Base-by-base conservation (phyloP, 768 basidiomycete genomes). In the Tylopilus rubrobrunneus region DNA sequence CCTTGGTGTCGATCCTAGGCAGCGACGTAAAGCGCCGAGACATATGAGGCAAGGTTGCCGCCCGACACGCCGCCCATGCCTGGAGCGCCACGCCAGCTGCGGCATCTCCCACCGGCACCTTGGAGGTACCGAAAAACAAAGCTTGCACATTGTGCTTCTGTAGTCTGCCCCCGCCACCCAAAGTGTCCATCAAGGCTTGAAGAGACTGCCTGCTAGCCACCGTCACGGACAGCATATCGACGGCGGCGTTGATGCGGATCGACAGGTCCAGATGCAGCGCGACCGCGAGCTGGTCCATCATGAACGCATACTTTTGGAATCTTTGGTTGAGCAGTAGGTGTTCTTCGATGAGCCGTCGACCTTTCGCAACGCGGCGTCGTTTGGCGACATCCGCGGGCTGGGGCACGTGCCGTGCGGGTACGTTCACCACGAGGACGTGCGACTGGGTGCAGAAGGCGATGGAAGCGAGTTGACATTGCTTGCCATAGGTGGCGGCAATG, bases 21-120 rank as follows among this genome's bases (percentile, higher is more conserved):
- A 70, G 15, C 36, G 56, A 15, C 23, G 12, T 49, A n/a, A 65
- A 58, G 47, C 53, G 56, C 2, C 17, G 4, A 15, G 40, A 45
- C 57, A 70, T 70, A 21, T 55, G 1, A 6, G 60, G 49, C 10
- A 71, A 12, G 3, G 59, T 67, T 2, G 69, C 70, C 10, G 73
- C 72, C 25, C 66, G 67, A 58, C 68, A 75, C 7, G 78, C 75
- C 1, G 68, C 70, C 80, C 78, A 82, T 7, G 80, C 77, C 51
- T 72, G 72, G 17, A 74, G 51, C 0, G 76, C 78, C 14, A 68
- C 66, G n/a, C 60, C 47, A 7, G 53, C 17, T 0, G 49, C 14
- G 17, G 63, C 21, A 9, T 57, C 50, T 3, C 51, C 49, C 50
- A 0, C 73, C 67, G 31, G 66, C 58, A 23, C 29, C 15, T 7